Evolutionary conservation across 257 asterid species (phyloP).

Genomic region (Catharanthus roseus): DNA sequence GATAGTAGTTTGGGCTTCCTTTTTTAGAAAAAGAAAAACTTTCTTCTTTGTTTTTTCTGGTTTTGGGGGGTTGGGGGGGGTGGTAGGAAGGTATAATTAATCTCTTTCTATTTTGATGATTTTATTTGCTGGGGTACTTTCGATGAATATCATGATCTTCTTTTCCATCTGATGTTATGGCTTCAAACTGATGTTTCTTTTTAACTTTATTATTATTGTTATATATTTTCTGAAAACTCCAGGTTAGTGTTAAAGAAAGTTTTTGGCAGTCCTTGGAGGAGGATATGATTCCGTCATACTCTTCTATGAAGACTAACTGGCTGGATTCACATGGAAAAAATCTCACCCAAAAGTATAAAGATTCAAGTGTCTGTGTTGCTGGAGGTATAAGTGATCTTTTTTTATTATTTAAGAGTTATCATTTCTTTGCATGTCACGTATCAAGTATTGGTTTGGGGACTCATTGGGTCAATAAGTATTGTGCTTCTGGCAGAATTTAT

Average conservation of each 20-base stretch:
- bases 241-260: constrained; percentile 70
- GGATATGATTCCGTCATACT: constrained; percentile 64
- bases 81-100: not conserved
- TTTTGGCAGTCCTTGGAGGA: constrained; percentile 84
- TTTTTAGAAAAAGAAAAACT: too few species aligned
- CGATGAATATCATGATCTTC: not conserved
- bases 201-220: constrained; percentile 17
- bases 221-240: constrained; percentile 25
- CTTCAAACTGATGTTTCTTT: constrained; percentile 6
- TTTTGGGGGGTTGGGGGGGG: not conserved
- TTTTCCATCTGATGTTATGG: not conserved
- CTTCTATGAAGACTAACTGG: constrained; percentile 77
- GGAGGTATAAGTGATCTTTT: constrained; percentile 72
- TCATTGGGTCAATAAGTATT: not conserved
- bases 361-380: constrained; percentile 86
- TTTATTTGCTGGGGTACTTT: not conserved
- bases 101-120: not conserved
- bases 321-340: constrained; percentile 64
- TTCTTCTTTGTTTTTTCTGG: not conserved
- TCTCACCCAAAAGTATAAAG: constrained; percentile 61
- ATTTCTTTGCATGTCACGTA: not conserved
- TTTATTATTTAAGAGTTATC: constrained; percentile 13
- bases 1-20: not conserved
- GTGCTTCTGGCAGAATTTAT: not conserved
- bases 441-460: not conserved